Evolutionary conservation across 371 early-diverging fungal species (phyloP).

Genomic region (Mucor irregularis): DNA sequence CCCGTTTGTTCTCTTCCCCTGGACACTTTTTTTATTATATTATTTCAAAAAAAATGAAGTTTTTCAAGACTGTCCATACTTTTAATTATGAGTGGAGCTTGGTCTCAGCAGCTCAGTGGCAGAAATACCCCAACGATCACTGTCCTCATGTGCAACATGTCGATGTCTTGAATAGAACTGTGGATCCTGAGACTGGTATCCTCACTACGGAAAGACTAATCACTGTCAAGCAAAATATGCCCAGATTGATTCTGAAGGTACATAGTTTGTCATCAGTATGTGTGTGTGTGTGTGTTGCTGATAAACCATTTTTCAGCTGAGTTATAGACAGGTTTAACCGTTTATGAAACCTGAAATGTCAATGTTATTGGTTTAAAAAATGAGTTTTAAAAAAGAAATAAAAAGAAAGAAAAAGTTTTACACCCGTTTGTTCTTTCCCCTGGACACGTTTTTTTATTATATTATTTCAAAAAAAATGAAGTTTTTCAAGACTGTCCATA

Average conservation of each 20-base stretch:
- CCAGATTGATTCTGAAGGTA: slow-evolving; percentile 70
- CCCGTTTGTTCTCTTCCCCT: not conserved
- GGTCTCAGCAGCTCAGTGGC: slow-evolving; percentile 92
- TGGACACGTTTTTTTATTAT: not conserved
- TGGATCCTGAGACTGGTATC: slow-evolving; percentile 84
- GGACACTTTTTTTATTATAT: not conserved
- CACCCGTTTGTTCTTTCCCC: not conserved
- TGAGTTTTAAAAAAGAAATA: not conserved
- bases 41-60: slow-evolving; percentile 59
- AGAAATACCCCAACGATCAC: slow-evolving; percentile 95
- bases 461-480: slow-evolving; percentile 56
- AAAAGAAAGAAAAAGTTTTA: not conserved
- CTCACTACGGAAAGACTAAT: slow-evolving; percentile 90
- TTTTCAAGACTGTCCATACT: slow-evolving; percentile 71
- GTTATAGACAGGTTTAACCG: too few relatives aligned
- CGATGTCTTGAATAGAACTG: slow-evolving; percentile 79
- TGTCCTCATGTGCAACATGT: slow-evolving; percentile 90
- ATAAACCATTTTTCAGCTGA: too few relatives aligned
- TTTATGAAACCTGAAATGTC: too few relatives aligned
- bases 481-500: slow-evolving; percentile 72
- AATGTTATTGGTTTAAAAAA: too few relatives aligned
- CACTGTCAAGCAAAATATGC: slow-evolving; percentile 85
- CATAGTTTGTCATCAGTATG: too few relatives aligned
- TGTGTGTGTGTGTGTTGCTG: too few relatives aligned
- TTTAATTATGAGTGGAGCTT: slow-evolving; percentile 82